Base-by-base conservation (phyloP, 2,329 filamentous ascomycete genomes). In the Amylocarpus encephaloides region DNA sequence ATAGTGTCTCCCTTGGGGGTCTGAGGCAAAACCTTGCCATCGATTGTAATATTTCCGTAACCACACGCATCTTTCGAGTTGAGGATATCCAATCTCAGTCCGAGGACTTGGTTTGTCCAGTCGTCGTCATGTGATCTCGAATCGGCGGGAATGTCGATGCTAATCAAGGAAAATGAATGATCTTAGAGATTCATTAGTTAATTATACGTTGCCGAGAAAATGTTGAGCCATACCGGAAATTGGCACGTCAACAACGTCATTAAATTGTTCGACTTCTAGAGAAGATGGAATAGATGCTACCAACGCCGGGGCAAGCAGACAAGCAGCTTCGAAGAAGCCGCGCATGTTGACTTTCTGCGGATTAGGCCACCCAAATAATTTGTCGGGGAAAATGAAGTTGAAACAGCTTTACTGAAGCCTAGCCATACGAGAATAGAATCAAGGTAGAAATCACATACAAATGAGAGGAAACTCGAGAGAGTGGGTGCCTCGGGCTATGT, bases 11-110 rank as follows among this genome's bases (percentile, higher is more conserved):
- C 67, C 11, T 54, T 42, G 6, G 51, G 30, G 39, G 68, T 66
- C 51, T 72, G 70, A 13, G 64, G 54, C 5, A 78, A 65, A 5
- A 61, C 35, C 50, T 73, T 68, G 51, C 70, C 72, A 60, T 77
- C 72, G 51, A 79, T 60, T 15, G 69, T 71, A 50, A 77, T 65
- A 55, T 73, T 74, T 54, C 69, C 71, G 58, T 66, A 66, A 2
- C 71, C 74, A 57, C 76, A 79, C 22, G 70, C 66, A n/a, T 68
- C 62, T 9, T 65, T 64, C 9, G 74, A 72, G 50, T 73, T 70
- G 30, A 70, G 61, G 34, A 78, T 64, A 53, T 75, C 69, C 42
- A 79, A 59, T 41, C 67, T 67, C 43, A 78, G 56, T 29, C 38
- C 46, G 5, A 63, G 22, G 3, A 53, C 30, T 15, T 52, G 45